phyloP scores from a whole-genome alignment of 768 basidiomycete genomes.

The Leucosporidium creatinivorum region DNA sequence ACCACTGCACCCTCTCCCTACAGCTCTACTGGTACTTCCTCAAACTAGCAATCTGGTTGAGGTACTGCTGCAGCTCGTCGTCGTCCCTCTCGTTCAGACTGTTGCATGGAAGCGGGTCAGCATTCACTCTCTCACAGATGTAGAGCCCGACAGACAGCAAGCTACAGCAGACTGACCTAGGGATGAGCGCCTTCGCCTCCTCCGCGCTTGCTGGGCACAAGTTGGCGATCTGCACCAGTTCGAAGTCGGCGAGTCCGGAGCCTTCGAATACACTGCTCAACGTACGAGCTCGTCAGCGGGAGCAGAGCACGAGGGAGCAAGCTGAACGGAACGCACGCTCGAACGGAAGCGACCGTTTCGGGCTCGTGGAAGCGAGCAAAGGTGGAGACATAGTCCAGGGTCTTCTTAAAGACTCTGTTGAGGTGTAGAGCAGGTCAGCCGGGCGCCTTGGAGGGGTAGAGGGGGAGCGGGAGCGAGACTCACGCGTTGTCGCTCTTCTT shows the following conservation, averaged over 20 bases:
- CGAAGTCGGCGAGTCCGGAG: constrained; percentile 73
- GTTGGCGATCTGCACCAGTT: constrained; percentile 87
- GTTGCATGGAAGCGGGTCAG: not conserved
- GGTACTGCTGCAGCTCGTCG: constrained; percentile 67
- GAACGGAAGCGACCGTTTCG: constrained; percentile 73
- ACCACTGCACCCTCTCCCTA: not conserved
- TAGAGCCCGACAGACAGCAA: not conserved
- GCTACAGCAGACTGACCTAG: constrained; percentile 54
- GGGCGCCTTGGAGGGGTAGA: not conserved
- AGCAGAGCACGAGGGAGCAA: no score
- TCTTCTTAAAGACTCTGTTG: constrained; percentile 81
- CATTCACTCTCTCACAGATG: no score
- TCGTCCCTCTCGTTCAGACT: constrained; percentile 85
- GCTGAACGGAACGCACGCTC: constrained; percentile 75
- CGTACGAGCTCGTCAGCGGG: no score
- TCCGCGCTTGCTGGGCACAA: constrained; percentile 79
- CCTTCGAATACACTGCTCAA: not conserved
- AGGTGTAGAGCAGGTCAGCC: not conserved
- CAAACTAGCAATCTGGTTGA: constrained; percentile 84
- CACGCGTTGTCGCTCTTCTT: constrained; percentile 77
- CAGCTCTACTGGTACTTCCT: constrained; percentile 62
- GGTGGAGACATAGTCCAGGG: constrained; percentile 80
- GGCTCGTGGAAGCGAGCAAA: constrained; percentile 81
- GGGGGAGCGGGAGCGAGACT: constrained; percentile 48
- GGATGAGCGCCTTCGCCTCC: constrained; percentile 84